Conservation (phyloP, 805 yeast species). For the Sugiyamaella lignohabitans region DNA sequence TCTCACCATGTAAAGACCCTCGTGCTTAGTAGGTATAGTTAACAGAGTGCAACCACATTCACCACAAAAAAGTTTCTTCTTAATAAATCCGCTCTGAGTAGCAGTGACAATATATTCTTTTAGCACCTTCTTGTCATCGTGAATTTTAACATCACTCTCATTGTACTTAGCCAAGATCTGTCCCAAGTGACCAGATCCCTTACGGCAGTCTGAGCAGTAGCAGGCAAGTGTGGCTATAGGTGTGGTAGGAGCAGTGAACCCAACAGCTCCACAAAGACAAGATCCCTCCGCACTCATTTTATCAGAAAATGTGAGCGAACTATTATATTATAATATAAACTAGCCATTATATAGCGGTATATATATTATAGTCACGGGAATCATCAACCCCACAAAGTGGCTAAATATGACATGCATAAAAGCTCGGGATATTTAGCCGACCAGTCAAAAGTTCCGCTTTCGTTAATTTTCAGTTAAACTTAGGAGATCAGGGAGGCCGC, state of each 20-base stretch:
- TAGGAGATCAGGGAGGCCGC: too few relatives aligned
- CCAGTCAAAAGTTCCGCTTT: too few relatives aligned
- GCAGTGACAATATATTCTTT: slow-evolving; percentile 7
- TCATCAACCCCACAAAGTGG: too few relatives aligned
- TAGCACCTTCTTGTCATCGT: slow-evolving; percentile 3
- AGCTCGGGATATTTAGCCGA: too few relatives aligned
- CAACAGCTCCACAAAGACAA: slow-evolving; percentile 12
- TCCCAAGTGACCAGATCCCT: slow-evolving; percentile 15
- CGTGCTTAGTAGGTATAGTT: slow-evolving; percentile 14
- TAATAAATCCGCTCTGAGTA: slow-evolving; percentile 14
- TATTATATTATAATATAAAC: too few relatives aligned
- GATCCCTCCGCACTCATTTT: slow-evolving; percentile 1
- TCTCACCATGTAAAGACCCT: slow-evolving; percentile 11
- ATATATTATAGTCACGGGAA: too few relatives aligned
- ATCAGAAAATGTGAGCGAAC: neutral
- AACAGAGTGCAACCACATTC: slow-evolving; percentile 13
- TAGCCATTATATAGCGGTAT: neutral
- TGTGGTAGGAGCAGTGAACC: neutral
- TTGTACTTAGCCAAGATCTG: slow-evolving; percentile 8
- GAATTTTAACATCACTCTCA: slow-evolving; percentile 4
- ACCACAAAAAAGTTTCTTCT: slow-evolving; percentile 10
- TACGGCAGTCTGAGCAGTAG: slow-evolving; percentile 17
- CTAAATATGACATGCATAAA: too few relatives aligned
- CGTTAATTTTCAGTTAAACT: too few relatives aligned
- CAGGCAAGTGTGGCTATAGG: slow-evolving; percentile 7